These are phyloP conservation scores for Argentina anserina DNA, from an alignment of 306 rosid species.

Conservation along the genomic window DNA sequence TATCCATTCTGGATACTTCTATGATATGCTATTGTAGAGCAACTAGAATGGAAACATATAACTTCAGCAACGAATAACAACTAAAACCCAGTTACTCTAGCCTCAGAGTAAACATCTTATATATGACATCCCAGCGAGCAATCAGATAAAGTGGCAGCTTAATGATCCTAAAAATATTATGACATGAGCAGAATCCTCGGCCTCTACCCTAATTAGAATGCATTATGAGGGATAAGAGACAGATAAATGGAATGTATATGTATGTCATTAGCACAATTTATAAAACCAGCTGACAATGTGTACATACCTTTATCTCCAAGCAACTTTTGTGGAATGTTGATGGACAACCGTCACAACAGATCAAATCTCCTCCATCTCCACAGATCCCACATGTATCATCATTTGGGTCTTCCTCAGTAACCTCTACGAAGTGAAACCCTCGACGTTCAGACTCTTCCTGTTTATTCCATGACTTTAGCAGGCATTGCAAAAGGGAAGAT, in stretches of 20 bases:
- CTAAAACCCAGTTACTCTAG: background rate
- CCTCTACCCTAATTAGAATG: background rate
- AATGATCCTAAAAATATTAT: background rate
- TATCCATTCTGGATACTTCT: conserved; percentile 7
- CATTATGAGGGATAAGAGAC: background rate
- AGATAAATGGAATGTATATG: background rate
- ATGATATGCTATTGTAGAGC: background rate
- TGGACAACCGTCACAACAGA: conserved; percentile 96
- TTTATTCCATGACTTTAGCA: conserved; percentile 84
- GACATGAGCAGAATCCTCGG: background rate
- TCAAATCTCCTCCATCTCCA: conserved; percentile 96
- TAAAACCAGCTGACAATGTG: background rate
- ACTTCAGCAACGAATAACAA: background rate
- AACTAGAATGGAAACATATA: background rate
- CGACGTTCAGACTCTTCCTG: conserved; percentile 61
- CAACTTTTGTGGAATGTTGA: conserved; percentile 95
- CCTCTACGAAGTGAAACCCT: conserved; percentile 63
- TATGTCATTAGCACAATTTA: conserved; percentile 4
- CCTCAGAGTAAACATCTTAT: background rate
- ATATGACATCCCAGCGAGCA: background rate
- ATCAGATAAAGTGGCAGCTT: background rate
- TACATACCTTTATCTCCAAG: conserved; percentile 69
- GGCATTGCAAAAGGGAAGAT: conserved; percentile 72
- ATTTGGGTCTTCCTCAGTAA: conserved; percentile 82
- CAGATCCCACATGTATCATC: conserved; percentile 96